These are phyloP conservation scores for Linum lewisii DNA, from an alignment of 345 rosid genomes.

Conservation along the genomic window DNA sequence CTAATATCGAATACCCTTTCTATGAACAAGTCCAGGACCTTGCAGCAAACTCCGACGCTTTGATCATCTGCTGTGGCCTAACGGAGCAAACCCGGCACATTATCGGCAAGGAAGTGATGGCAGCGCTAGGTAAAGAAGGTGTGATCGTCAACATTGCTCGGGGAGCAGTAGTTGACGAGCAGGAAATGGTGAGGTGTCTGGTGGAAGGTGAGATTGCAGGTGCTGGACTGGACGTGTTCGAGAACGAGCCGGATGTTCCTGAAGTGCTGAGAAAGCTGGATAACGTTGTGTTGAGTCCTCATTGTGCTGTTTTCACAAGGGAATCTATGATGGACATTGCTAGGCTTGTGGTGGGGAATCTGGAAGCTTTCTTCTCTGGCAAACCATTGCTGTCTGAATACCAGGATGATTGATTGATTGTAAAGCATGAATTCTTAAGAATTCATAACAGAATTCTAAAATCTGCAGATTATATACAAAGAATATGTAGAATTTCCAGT, in stretches of 20 bases:
- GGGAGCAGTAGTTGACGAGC: conserved; percentile 15
- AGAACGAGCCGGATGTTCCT: conserved; percentile 16
- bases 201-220: conserved; percentile 21
- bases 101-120: conserved; percentile 14
- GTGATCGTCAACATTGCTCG: conserved; percentile 17
- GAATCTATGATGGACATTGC: conserved; percentile 4
- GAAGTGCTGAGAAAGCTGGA: conserved; percentile 9
- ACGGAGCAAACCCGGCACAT: conserved; percentile 14
- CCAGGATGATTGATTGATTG: not conserved
- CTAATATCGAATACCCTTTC: conserved; percentile 10
- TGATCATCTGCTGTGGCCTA: conserved; percentile 17
- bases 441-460: no score
- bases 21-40: conserved; percentile 9
- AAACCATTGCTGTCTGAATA: conserved; percentile 11
- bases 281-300: conserved; percentile 14
- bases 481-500: no score
- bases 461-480: no score
- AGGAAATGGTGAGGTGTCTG: conserved; percentile 16
- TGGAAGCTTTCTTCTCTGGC: conserved; percentile 14
- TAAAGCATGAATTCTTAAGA: no score
- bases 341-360: conserved; percentile 12
- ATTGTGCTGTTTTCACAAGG: conserved; percentile 6
- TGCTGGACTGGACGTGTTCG: conserved; percentile 23
- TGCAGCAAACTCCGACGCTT: conserved; percentile 10
- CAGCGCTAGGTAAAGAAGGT: conserved; percentile 18